Evolutionary conservation across 164 flowering plant genomes (phyloP).

Genomic region (Buxus sempervirens): DNA sequence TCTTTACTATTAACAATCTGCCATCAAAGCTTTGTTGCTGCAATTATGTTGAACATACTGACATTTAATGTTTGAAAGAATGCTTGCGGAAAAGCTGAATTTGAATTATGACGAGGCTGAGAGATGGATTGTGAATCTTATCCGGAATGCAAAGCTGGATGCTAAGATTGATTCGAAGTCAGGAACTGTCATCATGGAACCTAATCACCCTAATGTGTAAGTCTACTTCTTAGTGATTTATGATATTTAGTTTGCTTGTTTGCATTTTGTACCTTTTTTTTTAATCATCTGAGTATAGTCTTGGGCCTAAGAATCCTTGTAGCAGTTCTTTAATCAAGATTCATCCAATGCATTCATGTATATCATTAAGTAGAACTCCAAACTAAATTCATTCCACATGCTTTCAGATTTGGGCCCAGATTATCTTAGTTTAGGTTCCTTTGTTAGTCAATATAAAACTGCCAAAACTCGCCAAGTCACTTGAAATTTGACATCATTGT

Average conservation of each 20-base stretch:
- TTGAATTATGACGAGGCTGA: constrained; percentile 89
- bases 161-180: constrained; percentile 82
- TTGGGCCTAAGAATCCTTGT: too few species aligned
- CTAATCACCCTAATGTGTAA: constrained; percentile 82
- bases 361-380: too few species aligned
- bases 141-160: constrained; percentile 82
- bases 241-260: too few species aligned
- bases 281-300: too few species aligned
- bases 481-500: too few species aligned
- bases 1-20: neutral
- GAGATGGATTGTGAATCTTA: constrained; percentile 96
- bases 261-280: neutral
- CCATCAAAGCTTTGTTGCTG: neutral
- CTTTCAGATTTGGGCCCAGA: too few species aligned
- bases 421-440: too few species aligned
- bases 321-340: too few species aligned
- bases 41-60: neutral
- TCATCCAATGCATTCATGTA: too few species aligned
- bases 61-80: constrained; percentile 35
- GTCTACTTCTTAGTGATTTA: constrained; percentile 16
- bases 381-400: too few species aligned
- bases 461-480: too few species aligned
- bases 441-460: too few species aligned
- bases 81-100: constrained; percentile 91
- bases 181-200: constrained; percentile 87